These are phyloP conservation scores for Favolaschia claudopus DNA, from an alignment of 768 basidiomycete species.

Conservation along the genomic window DNA sequence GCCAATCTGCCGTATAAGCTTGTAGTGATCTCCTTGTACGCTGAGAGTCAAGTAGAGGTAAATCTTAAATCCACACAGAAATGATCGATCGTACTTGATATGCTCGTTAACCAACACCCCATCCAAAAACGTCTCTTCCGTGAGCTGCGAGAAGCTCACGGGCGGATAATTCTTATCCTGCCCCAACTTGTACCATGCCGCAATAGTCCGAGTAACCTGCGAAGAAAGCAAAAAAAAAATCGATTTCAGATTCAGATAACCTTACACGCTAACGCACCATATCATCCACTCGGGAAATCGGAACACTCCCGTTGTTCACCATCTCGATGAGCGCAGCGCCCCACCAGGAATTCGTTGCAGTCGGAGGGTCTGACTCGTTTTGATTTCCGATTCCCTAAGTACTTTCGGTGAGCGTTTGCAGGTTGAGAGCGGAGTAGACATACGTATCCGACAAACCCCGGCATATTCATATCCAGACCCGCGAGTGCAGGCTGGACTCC, in stretches of 20 bases:
- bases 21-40: slow-evolving; percentile 34
- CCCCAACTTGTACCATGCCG: slow-evolving; percentile 42
- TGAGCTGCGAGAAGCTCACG: slow-evolving; percentile 3
- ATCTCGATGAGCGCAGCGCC: slow-evolving; percentile 39
- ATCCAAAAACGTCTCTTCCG: not conserved
- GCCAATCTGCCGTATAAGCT: slow-evolving; percentile 64
- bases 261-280: slow-evolving; percentile 55
- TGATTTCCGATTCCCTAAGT: slow-evolving; percentile 1
- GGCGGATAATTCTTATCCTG: slow-evolving; percentile 17
- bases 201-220: slow-evolving; percentile 55
- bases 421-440: not conserved
- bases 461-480: slow-evolving; percentile 27
- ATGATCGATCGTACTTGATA: slow-evolving; percentile 22
- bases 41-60: not conserved
- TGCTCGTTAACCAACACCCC: not conserved
- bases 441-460: slow-evolving; percentile 45
- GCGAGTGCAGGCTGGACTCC: slow-evolving; percentile 24
- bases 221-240: not conserved
- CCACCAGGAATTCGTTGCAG: slow-evolving; percentile 26
- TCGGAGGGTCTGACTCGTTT: slow-evolving; percentile 14
- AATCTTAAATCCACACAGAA: too few species aligned
- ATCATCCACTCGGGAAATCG: slow-evolving; percentile 55
- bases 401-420: not conserved
- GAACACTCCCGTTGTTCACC: slow-evolving; percentile 58
- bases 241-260: not conserved